These are phyloP conservation scores for Leccinum barrowsii DNA, from an alignment of 768 basidiomycete species.

Conservation along the genomic window DNA sequence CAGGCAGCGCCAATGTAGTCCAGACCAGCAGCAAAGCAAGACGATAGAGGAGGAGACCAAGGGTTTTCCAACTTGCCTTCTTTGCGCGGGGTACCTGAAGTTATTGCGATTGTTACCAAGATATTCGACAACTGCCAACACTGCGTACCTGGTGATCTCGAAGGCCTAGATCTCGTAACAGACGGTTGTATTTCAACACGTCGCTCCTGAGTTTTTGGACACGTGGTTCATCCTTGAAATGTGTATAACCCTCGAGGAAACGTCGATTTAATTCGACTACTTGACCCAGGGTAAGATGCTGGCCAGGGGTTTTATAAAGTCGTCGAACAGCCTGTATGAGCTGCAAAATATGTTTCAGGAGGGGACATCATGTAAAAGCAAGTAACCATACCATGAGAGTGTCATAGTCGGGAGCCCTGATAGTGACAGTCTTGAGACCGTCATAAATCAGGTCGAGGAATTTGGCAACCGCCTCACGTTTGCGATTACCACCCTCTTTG, in stretches of 20 bases:
- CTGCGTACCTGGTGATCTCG: slow-evolving; percentile 82
- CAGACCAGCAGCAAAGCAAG: slow-evolving; percentile 73
- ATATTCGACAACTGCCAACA: background rate
- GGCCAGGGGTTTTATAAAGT: slow-evolving; percentile 90
- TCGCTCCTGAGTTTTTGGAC: slow-evolving; percentile 76
- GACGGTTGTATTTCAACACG: slow-evolving; percentile 87
- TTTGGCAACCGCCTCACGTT: slow-evolving; percentile 86
- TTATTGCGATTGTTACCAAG: background rate
- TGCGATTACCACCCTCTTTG: slow-evolving; percentile 81
- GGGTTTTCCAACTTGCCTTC: slow-evolving; percentile 81
- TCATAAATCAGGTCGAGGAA: slow-evolving; percentile 91
- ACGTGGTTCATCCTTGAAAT: slow-evolving; percentile 89
- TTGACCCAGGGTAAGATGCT: slow-evolving; percentile 90
- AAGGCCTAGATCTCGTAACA: slow-evolving; percentile 83
- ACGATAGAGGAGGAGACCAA: slow-evolving; percentile 82
- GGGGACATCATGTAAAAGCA: background rate
- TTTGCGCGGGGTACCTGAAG: slow-evolving; percentile 80
- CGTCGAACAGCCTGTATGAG: slow-evolving; percentile 94
- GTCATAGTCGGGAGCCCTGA: slow-evolving; percentile 95
- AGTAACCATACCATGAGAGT: slow-evolving; percentile 82
- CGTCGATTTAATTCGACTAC: slow-evolving; percentile 93
- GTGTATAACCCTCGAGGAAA: slow-evolving; percentile 87
- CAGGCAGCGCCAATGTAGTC: slow-evolving; percentile 84
- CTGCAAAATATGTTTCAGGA: slow-evolving; percentile 37
- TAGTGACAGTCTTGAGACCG: slow-evolving; percentile 90